Percentiles rank a stretch among this genome's conserved stretches.
Evolutionary conservation across 345 rosid genomes (phyloP).

Genomic region (Linum usitatissimum): DNA sequence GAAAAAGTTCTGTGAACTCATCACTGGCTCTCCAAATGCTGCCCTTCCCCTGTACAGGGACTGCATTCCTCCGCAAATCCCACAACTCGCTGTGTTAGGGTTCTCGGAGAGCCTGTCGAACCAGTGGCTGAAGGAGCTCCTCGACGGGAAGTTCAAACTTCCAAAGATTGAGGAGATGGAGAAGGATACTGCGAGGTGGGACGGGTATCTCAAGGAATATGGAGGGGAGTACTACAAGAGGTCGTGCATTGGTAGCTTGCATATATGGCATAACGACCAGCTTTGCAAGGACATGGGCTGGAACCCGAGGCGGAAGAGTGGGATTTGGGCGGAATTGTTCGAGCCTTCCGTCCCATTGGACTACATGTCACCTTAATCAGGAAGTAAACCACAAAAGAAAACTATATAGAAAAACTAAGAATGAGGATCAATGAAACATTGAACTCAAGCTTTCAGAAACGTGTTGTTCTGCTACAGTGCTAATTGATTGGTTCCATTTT

Average conservation of each 20-base stretch:
- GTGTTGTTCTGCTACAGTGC: no score
- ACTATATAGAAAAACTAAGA: no score
- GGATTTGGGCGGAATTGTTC: constrained; percentile 28
- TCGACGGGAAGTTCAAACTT: constrained; percentile 22
- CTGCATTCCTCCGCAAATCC: constrained; percentile 30
- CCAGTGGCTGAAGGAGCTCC: constrained; percentile 32
- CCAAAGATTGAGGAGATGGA: constrained; percentile 33
- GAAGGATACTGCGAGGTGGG: constrained; percentile 20
- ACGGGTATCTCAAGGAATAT: constrained; percentile 15
- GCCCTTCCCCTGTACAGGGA: constrained; percentile 35
- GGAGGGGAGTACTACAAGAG: constrained; percentile 10
- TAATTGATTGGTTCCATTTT: no score
- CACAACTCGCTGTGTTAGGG: constrained; percentile 34
- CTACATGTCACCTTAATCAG: constrained; percentile 7
- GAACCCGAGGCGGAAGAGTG: constrained; percentile 26
- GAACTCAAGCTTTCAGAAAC: no score
- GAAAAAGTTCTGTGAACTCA: constrained; percentile 12
- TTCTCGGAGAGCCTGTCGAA: constrained; percentile 29
- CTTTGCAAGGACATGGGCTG: constrained; percentile 38
- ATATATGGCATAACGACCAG: constrained; percentile 28
- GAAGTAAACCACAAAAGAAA: no score
- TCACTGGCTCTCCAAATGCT: constrained; percentile 20
- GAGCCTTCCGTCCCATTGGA: constrained; percentile 29
- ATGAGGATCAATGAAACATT: no score
- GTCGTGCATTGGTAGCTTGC: constrained; percentile 16